phyloP scores from a whole-genome alignment of 345 rosid genomes.

The Psidium friedrichsthalianum region DNA sequence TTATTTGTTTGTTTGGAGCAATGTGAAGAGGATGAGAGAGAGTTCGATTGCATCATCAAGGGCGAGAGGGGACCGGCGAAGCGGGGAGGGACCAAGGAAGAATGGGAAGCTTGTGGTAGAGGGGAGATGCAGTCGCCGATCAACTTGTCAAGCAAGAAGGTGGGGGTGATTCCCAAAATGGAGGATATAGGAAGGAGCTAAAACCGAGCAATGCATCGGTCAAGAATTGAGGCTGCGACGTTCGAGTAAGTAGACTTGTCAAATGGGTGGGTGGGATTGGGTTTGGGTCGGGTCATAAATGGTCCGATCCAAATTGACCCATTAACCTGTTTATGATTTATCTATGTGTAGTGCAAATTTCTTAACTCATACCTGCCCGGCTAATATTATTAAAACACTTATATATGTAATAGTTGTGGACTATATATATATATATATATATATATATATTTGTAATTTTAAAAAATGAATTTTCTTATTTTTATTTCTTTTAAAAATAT shows the following conservation, averaged over 20 bases:
- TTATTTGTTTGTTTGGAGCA: background rate
- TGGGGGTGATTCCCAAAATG: slow-evolving; percentile 1
- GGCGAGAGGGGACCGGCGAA: slow-evolving; percentile 33
- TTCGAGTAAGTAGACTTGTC: slow-evolving; percentile 13
- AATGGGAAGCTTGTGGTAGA: slow-evolving; percentile 23
- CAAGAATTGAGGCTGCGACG: slow-evolving; percentile 49
- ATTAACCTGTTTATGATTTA: too few relatives aligned
- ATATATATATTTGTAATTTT: too few relatives aligned
- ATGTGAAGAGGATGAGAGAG: slow-evolving; percentile 46
- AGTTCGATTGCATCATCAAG: slow-evolving; percentile 28
- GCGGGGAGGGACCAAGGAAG: slow-evolving; percentile 30
- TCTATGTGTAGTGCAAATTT: too few relatives aligned
- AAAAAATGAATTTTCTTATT: too few relatives aligned
- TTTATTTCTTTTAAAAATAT: too few relatives aligned
- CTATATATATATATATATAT: too few relatives aligned
- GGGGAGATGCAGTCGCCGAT: slow-evolving; percentile 29
- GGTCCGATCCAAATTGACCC: too few relatives aligned
- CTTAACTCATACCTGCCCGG: too few relatives aligned
- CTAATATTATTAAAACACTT: too few relatives aligned
- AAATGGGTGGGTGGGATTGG: too few relatives aligned
- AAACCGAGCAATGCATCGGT: slow-evolving; percentile 16
- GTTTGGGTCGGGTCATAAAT: too few relatives aligned
- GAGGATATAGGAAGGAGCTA: slow-evolving; percentile 11
- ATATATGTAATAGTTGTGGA: too few relatives aligned
- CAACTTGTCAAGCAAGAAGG: slow-evolving; percentile 10